These are phyloP conservation scores for Aspergillus tubingensis DNA, from an alignment of 2,329 filamentous ascomycete genomes.

Conservation along the genomic window DNA sequence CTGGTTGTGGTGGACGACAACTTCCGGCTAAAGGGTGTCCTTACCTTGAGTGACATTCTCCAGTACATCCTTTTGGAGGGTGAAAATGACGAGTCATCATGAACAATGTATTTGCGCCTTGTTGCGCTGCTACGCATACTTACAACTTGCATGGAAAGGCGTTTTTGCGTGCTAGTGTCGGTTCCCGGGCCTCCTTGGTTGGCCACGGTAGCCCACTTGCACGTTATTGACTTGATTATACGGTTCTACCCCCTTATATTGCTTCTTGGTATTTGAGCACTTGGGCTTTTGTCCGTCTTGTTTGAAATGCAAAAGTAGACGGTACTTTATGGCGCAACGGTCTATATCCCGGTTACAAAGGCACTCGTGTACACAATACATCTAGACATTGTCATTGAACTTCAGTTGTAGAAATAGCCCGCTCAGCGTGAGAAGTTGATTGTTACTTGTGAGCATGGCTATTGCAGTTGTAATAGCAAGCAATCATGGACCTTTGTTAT, in stretches of 20 bases:
- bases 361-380: not conserved
- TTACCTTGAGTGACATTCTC: constrained; percentile 93
- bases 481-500: too few species aligned
- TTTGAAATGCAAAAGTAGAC: constrained; percentile 29
- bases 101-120: constrained; percentile 12
- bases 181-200: not conserved
- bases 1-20: constrained; percentile 91
- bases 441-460: too few species aligned
- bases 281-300: constrained; percentile 8
- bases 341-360: constrained; percentile 8
- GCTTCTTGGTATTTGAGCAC: constrained; percentile 3
- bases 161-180: constrained; percentile 21
- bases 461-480: too few species aligned
- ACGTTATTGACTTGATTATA: not conserved
- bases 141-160: constrained; percentile 38
- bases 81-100: constrained; percentile 59
- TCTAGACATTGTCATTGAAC: not conserved
- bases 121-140: constrained; percentile 23
- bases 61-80: constrained; percentile 88
- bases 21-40: constrained; percentile 79
- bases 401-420: too few species aligned
- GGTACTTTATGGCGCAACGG: constrained; percentile 29
- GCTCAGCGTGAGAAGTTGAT: too few species aligned
- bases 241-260: constrained; percentile 1
- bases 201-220: not conserved